Evolutionary conservation across 768 basidiomycete species (phyloP).

Genomic region (Suillus spraguei): DNA sequence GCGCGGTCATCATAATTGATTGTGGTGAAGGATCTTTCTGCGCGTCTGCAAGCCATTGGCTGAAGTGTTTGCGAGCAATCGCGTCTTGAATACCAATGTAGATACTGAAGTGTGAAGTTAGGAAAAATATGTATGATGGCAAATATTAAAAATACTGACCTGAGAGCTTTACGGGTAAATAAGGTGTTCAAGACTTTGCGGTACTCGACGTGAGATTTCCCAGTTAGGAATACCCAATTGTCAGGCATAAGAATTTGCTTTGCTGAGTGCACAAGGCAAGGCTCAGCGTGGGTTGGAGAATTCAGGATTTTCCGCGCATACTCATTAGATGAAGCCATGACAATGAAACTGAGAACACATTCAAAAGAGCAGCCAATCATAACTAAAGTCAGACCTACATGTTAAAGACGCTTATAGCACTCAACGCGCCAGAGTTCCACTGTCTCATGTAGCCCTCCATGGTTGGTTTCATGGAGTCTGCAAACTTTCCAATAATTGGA

Average conservation of each 20-base stretch:
- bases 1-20: constrained; percentile 88
- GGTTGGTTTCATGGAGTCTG: constrained; percentile 88
- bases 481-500: constrained; percentile 96
- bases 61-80: constrained; percentile 77
- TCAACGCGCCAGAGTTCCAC: constrained; percentile 89
- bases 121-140: neutral
- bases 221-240: constrained; percentile 98
- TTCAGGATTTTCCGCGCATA: constrained; percentile 95
- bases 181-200: constrained; percentile 87
- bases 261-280: constrained; percentile 91
- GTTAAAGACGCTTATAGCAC: constrained; percentile 94
- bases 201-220: constrained; percentile 92
- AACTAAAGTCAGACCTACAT: constrained; percentile 61
- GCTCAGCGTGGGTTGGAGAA: constrained; percentile 90
- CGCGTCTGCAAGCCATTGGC: constrained; percentile 66
- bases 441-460: constrained; percentile 91
- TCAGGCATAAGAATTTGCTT: constrained; percentile 83
- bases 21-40: constrained; percentile 48
- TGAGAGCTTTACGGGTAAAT: constrained; percentile 93
- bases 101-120: constrained; percentile 48
- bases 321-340: constrained; percentile 95
- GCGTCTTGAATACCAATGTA: constrained; percentile 85
- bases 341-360: constrained; percentile 79
- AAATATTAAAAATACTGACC: constrained; percentile 47
- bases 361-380: neutral